Percentiles rank a stretch among this genome's conserved stretches.
Conservation (phyloP, 306 rosid genomes). For the Sicyos baderoa region DNA sequence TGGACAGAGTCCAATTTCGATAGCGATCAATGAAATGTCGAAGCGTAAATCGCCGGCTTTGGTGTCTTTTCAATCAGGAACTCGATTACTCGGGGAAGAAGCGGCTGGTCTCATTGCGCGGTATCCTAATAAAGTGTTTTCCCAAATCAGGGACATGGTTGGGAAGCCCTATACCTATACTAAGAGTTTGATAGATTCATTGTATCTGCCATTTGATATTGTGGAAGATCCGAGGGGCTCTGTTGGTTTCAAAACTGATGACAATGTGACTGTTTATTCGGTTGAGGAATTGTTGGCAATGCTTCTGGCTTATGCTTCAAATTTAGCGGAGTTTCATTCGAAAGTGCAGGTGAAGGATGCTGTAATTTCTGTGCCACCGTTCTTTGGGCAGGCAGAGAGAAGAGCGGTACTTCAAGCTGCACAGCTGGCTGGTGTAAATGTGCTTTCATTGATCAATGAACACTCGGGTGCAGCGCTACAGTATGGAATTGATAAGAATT, state of each 20-base stretch:
- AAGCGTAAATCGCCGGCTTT: slow-evolving; percentile 81
- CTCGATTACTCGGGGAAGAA: slow-evolving; percentile 80
- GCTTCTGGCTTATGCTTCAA: slow-evolving; percentile 57
- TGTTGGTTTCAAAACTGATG: slow-evolving; percentile 46
- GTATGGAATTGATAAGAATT: slow-evolving; percentile 93
- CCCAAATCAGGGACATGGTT: slow-evolving; percentile 67
- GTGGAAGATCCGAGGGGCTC: slow-evolving; percentile 58
- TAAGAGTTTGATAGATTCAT: slow-evolving; percentile 44
- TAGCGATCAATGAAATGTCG: slow-evolving; percentile 94
- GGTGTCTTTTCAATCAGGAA: slow-evolving; percentile 69
- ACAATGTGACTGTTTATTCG: slow-evolving; percentile 37
- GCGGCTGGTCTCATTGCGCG: slow-evolving; percentile 85
- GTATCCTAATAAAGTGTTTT: slow-evolving; percentile 75
- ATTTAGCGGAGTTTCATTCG: slow-evolving; percentile 78
- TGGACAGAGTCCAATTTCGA: slow-evolving; percentile 81
- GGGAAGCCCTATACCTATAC: slow-evolving; percentile 55
- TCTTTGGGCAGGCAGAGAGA: slow-evolving; percentile 87
- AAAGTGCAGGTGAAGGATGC: slow-evolving; percentile 72
- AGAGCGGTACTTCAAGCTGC: slow-evolving; percentile 75
- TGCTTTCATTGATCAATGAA: slow-evolving; percentile 75
- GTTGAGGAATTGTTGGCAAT: slow-evolving; percentile 78
- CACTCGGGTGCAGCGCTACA: slow-evolving; percentile 96
- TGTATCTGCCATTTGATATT: slow-evolving; percentile 61
- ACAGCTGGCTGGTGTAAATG: slow-evolving; percentile 70
- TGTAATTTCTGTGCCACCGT: slow-evolving; percentile 85